These are phyloP conservation scores for Suillus cothurnatus DNA, from an alignment of 768 basidiomycete genomes.

Conservation along the genomic window DNA sequence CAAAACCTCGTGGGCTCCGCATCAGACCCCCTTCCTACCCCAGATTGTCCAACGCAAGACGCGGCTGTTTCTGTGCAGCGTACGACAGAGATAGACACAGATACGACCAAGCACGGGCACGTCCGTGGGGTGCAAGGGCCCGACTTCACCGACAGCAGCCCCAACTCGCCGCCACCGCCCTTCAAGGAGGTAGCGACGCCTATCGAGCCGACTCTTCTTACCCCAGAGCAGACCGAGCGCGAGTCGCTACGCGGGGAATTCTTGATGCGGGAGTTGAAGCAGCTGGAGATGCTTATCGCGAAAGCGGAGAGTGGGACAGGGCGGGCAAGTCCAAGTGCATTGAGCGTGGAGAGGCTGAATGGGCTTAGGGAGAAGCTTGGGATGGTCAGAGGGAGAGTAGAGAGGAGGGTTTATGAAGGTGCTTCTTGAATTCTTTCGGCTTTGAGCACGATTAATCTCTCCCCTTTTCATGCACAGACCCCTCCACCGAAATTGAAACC, in stretches of 20 bases:
- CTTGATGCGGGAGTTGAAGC: conserved; percentile 6
- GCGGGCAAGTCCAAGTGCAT: conserved; percentile 6
- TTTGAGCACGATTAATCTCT: not conserved
- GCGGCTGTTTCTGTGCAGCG: conserved; percentile 8
- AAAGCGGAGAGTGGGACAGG: not conserved
- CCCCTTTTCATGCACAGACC: not conserved
- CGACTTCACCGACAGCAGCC: conserved; percentile 6
- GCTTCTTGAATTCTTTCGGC: not conserved
- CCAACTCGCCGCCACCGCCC: conserved; percentile 28
- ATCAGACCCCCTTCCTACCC: not conserved
- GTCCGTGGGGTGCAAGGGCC: not conserved
- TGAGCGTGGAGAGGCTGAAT: conserved; percentile 5
- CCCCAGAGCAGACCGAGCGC: conserved; percentile 2
- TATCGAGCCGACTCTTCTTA: conserved; percentile 2
- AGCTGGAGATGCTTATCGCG: not conserved
- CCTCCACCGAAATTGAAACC: not conserved
- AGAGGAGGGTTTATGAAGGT: conserved; percentile 4
- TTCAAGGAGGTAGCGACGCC: conserved; percentile 24
- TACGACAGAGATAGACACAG: not conserved
- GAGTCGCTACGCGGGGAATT: conserved; percentile 2
- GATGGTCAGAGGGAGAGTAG: not conserved
- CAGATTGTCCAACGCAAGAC: not conserved
- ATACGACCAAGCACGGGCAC: not conserved
- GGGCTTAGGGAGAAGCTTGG: conserved; percentile 1
- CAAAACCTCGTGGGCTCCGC: not conserved